These are phyloP conservation scores for Plenodomus lindquistii DNA, from an alignment of 2,329 filamentous ascomycete genomes.

Conservation along the genomic window DNA sequence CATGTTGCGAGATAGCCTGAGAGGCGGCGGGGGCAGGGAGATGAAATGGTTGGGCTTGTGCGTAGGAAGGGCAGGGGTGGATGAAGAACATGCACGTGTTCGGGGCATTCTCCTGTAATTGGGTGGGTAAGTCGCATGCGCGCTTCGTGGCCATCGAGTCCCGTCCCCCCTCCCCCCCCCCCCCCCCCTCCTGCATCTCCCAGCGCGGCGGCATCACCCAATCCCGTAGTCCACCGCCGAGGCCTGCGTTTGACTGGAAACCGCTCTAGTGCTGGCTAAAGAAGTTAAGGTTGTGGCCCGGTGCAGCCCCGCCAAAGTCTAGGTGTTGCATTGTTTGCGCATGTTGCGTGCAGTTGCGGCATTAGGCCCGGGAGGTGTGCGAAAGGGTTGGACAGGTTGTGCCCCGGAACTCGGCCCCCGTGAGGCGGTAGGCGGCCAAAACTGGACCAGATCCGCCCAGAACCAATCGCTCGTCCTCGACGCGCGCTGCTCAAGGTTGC, in stretches of 20 bases:
- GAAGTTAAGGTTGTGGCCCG: constrained; percentile 68
- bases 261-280: constrained; percentile 43
- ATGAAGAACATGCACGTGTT: too few species aligned
- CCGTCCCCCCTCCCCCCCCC: constrained; percentile 59
- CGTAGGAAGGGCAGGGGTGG: too few species aligned
- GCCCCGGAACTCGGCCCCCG: constrained; percentile 61
- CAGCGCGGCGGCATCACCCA: constrained; percentile 60
- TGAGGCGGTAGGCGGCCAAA: constrained; percentile 67
- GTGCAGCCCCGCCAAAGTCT: constrained; percentile 59
- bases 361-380: constrained; percentile 55
- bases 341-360: constrained; percentile 40
- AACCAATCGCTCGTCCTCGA: too few species aligned
- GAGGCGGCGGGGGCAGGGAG: too few species aligned
- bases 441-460: too few species aligned
- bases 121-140: constrained; percentile 82
- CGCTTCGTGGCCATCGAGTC: constrained; percentile 83
- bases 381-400: constrained; percentile 63
- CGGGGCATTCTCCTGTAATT: constrained; percentile 56
- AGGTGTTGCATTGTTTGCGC: constrained; percentile 67
- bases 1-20: too few species aligned
- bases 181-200: constrained; percentile 60
- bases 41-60: too few species aligned
- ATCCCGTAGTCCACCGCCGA: constrained; percentile 58
- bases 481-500: too few species aligned
- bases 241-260: constrained; percentile 56